phyloP scores from a whole-genome alignment of 1,139 yeast genomes.

The Lodderomyces theae region DNA sequence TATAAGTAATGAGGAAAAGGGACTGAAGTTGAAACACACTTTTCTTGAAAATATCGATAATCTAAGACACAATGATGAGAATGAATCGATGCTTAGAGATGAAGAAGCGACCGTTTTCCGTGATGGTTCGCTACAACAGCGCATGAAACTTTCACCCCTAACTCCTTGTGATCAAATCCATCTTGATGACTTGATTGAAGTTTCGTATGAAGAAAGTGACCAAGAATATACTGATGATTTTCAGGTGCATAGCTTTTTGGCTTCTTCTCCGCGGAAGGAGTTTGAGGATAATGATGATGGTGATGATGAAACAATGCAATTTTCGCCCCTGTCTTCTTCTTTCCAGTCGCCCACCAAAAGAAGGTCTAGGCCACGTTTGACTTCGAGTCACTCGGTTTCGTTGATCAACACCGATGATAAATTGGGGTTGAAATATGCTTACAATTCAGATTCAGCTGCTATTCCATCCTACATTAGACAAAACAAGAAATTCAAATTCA shows the following conservation, averaged over 20 bases:
- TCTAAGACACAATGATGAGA: slow-evolving; percentile 33
- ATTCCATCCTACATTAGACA: slow-evolving; percentile 43
- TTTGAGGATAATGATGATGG: slow-evolving; percentile 11
- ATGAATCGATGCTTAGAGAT: slow-evolving; percentile 7
- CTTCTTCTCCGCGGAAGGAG: slow-evolving; percentile 8
- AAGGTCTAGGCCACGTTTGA: slow-evolving; percentile 17
- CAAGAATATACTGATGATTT: slow-evolving; percentile 9
- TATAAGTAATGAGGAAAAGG: slow-evolving; percentile 11
- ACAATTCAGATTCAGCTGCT: slow-evolving; percentile 25
- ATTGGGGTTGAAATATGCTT: slow-evolving; percentile 32
- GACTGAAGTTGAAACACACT: slow-evolving; percentile 4
- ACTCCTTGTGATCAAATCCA: slow-evolving; percentile 6
- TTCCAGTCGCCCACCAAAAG: slow-evolving; percentile 20
- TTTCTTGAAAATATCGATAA: slow-evolving; percentile 26
- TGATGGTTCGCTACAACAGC: background rate
- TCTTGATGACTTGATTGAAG: slow-evolving; percentile 13
- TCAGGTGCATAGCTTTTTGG: slow-evolving; percentile 1
- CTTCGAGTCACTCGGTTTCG: slow-evolving; percentile 23
- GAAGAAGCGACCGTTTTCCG: background rate
- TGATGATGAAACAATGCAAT: slow-evolving; percentile 9
- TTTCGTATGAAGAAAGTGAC: slow-evolving; percentile 8
- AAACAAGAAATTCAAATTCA: slow-evolving; percentile 45
- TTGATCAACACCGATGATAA: slow-evolving; percentile 22
- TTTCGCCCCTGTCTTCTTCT: slow-evolving; percentile 10
- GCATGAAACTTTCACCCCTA: slow-evolving; percentile 3